phyloP scores from a whole-genome alignment of 1,139 yeast genomes.

The Keqinozyma sinolaborantium region DNA sequence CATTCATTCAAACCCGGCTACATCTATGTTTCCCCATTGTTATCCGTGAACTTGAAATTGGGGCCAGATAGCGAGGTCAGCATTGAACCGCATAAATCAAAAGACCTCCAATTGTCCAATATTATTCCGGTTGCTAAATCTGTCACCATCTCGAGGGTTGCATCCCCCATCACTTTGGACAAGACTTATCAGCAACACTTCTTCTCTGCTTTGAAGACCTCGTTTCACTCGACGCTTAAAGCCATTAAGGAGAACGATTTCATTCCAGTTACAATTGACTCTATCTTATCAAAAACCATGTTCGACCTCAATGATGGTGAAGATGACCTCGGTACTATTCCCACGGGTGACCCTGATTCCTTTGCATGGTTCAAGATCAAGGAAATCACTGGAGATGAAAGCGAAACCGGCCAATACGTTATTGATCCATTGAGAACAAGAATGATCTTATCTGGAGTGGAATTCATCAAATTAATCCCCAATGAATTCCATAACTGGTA shows the following conservation, averaged over 20 bases:
- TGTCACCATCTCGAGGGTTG: slow-evolving; percentile 61
- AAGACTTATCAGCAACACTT: slow-evolving; percentile 63
- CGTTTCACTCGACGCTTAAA: slow-evolving; percentile 57
- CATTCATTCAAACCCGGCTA: slow-evolving; percentile 28
- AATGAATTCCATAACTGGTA: slow-evolving; percentile 44
- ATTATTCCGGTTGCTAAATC: slow-evolving; percentile 37
- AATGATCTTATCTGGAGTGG: slow-evolving; percentile 65
- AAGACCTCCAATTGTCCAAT: slow-evolving; percentile 16
- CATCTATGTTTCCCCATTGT: slow-evolving; percentile 62
- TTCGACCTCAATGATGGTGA: slow-evolving; percentile 35
- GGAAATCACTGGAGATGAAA: slow-evolving; percentile 31
- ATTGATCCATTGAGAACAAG: slow-evolving; percentile 65
- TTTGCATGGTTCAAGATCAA: slow-evolving; percentile 81
- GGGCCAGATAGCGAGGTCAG: slow-evolving; percentile 27
- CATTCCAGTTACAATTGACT: slow-evolving; percentile 76
- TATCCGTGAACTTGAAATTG: slow-evolving; percentile 48
- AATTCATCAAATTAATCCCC: slow-evolving; percentile 34
- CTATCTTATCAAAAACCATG: slow-evolving; percentile 60
- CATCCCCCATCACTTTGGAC: slow-evolving; percentile 71
- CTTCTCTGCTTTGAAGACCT: slow-evolving; percentile 56
- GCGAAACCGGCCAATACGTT: slow-evolving; percentile 44
- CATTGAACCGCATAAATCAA: slow-evolving; percentile 17
- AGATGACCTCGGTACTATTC: slow-evolving; percentile 38
- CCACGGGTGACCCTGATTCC: slow-evolving; percentile 64
- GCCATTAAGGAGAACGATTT: slow-evolving; percentile 61